Evolutionary conservation across 1,284 basidiomycete genomes (phyloP).

Genomic region (Austroboletus niveus): DNA sequence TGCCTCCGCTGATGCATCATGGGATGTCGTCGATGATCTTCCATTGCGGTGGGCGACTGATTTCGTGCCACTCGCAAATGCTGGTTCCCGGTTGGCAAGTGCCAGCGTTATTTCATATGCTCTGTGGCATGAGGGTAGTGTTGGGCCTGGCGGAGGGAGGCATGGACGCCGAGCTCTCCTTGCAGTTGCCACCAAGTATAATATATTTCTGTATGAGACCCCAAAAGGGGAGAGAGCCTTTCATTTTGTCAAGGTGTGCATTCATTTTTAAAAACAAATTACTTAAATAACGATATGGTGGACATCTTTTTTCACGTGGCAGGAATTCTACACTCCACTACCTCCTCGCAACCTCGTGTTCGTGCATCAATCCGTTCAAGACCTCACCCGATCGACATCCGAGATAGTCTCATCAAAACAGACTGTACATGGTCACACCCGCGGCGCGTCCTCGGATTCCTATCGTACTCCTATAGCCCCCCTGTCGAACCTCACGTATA

Average conservation of each 20-base stretch:
- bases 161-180: slow-evolving; percentile 60
- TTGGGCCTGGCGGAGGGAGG: slow-evolving; percentile 36
- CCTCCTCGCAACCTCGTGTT: slow-evolving; percentile 63
- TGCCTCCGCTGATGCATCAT: slow-evolving; percentile 49
- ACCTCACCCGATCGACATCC: slow-evolving; percentile 45
- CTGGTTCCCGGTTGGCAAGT: slow-evolving; percentile 61
- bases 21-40: slow-evolving; percentile 76
- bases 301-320: slow-evolving; percentile 1
- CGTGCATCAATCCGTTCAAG: slow-evolving; percentile 63
- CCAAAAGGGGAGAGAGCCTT: slow-evolving; percentile 80
- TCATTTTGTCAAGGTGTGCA: slow-evolving; percentile 66
- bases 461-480: slow-evolving; percentile 21
- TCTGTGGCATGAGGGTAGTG: slow-evolving; percentile 55
- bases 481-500: slow-evolving; percentile 45
- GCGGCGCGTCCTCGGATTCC: slow-evolving; percentile 26
- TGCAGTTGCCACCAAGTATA: slow-evolving; percentile 71
- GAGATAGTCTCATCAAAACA: slow-evolving; percentile 37
- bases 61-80: slow-evolving; percentile 67
- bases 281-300: no score
- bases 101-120: slow-evolving; percentile 63
- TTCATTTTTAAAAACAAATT: no score
- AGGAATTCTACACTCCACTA: slow-evolving; percentile 81
- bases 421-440: slow-evolving; percentile 22
- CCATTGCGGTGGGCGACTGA: slow-evolving; percentile 80
- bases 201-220: slow-evolving; percentile 73